Evolutionary conservation across 495 filamentous ascomycete species (phyloP), one percentile per base, ranked within the genome.

Genomic region (Xylaria flabelliformis): DNA sequence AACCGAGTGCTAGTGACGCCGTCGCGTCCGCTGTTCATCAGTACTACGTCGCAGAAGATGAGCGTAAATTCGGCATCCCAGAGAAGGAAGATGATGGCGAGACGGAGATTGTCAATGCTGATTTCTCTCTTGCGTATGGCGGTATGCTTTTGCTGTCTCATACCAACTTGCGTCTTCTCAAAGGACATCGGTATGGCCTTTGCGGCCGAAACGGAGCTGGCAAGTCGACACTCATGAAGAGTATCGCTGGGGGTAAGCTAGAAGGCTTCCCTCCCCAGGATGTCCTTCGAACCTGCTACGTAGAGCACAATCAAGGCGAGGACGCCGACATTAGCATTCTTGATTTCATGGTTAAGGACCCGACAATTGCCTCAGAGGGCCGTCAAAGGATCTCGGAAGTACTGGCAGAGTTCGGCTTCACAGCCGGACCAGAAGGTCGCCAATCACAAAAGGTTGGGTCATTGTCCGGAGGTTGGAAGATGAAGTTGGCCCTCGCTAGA

Each of bases 391-490:
- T 99, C 75, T 91, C 90, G 39, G 83, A 85, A 64, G 94, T 97
- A 64, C 82, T 99, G 64, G 87, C 91, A 69, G 94, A 97, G 78
- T 94, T 99, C 78, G 96, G 96, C 46, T 98, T 99, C 83, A 95
- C 92, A 4, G 82, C 92, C 74, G 95, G 95, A 12, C 94, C 94
- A 0, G 91, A 96, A 73, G 97, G 96, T 70, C 90, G 92, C 36
- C 95, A 97, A 80, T 86, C 89, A 41, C 91, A 97, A 78, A 91
- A 88, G 63, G 97, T 98, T 67, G 95, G 96, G 71, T 97, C 95
- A 36, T 85, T 98, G 24, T 99, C 96, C n/a, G 96, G 96, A 80
- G 96, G 96, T 77, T 99, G 96, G 96, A 98, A 99, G 89, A 99
- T 99, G 96, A 99, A 99, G 90, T 84, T 99, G 68, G 96, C 96